These are phyloP conservation scores for Mimosa pudica DNA, from an alignment of 306 rosid genomes.

Conservation along the genomic window DNA sequence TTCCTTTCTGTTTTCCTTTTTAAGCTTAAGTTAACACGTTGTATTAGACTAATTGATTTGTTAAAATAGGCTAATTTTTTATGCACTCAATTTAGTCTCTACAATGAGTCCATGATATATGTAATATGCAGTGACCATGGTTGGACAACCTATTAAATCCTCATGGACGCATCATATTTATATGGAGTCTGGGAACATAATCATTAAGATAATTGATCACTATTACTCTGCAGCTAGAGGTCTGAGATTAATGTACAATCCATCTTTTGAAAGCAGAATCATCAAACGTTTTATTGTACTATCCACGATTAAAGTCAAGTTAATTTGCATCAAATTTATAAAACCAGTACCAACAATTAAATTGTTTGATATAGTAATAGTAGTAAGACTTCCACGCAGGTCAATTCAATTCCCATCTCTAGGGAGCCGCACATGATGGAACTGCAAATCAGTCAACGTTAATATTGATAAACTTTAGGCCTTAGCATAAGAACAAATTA, in stretches of 20 bases:
- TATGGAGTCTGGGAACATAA: neutral
- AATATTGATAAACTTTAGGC: neutral
- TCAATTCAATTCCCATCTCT: neutral
- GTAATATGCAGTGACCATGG: neutral
- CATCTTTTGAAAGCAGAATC: neutral
- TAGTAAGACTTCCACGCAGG: neutral
- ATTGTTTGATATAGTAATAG: neutral
- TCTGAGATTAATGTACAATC: neutral
- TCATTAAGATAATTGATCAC: neutral
- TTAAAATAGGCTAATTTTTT: neutral
- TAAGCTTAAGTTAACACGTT: neutral
- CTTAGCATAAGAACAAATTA: neutral
- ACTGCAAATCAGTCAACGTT: neutral
- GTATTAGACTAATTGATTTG: neutral
- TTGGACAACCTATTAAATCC: neutral
- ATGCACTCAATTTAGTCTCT: neutral
- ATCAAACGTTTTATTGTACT: neutral
- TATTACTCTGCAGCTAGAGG: neutral
- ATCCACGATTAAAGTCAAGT: neutral
- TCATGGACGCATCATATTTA: neutral
- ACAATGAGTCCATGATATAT: neutral
- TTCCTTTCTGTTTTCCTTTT: neutral
- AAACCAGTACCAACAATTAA: neutral
- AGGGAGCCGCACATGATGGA: neutral
- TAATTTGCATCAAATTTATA: neutral